Evolutionary conservation across 805 yeast species (phyloP), one percentile per base, ranked within the genome.

Genomic region (Wickerhamiella lipophila): DNA sequence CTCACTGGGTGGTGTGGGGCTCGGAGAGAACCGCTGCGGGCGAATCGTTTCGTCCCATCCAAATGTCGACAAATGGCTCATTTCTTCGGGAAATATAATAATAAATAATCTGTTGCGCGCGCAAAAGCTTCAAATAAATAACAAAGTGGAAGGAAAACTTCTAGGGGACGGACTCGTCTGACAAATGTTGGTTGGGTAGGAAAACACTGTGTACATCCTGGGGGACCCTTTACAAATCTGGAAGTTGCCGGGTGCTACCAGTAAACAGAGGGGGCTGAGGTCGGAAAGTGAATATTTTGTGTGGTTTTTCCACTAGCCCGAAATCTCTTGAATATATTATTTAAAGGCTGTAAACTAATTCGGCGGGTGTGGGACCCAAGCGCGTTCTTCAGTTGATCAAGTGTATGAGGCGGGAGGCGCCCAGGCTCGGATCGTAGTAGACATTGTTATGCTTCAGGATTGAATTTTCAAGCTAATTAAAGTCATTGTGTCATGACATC

Each of bases 1-100:
- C 11, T 32, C 38, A 15, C 34, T 19, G 42, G 44, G 23, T 12
- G 23, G 26, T 34, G 41, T 19, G 13, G 29, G 3, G 15, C 16
- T 19, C 18, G 43, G 43, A 23, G 47, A 32, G 6, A 27, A 13
- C 13, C 47, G 47, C 32, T 44, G 47, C 13, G 61, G 60, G 19
- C 53, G 52, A 19, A 58, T 58, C 9, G 58, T 57, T 23, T 57
- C 61, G 49, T 58, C 61, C 60, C 60, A 58, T 41, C 59, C 59
- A 9, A 55, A 36, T 16, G n/a, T 11, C 13, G 42, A 45, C 11
- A 36, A 12, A 3, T 22, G 43, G 43, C 15, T 40, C 43, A 40
- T 25, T 25, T 25, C 27, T n/a, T n/a, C n/a, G n/a, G n/a, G n/a
- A n/a, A n/a, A n/a, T n/a, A n/a, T 23, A 11, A 29, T 40, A 40